Conservation (phyloP, 2,329 filamentous ascomycete species). For the Penicillium verrucosum region DNA sequence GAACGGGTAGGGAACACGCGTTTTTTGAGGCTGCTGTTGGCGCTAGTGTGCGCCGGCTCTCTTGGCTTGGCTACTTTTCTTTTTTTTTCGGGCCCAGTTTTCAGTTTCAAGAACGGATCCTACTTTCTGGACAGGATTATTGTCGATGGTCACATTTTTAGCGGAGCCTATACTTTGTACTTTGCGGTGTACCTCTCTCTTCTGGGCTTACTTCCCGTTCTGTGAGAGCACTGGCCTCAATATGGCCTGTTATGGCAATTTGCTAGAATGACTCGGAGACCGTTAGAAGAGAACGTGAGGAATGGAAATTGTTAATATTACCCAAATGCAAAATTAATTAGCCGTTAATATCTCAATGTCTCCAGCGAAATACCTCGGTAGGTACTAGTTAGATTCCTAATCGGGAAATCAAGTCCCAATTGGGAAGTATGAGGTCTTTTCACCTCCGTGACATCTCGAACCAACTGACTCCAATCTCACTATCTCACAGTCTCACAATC, state of each 20-base stretch:
- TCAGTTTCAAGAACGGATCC: conserved; percentile 10
- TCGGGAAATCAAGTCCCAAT: background rate
- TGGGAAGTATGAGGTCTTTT: background rate
- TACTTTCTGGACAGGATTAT: background rate
- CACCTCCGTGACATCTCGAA: background rate
- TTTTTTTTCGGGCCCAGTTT: background rate
- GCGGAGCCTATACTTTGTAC: conserved; percentile 6
- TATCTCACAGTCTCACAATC: background rate
- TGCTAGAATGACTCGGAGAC: background rate
- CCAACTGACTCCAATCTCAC: background rate
- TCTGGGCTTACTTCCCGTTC: background rate
- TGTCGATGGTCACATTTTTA: conserved; percentile 3
- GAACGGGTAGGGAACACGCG: conserved; percentile 23
- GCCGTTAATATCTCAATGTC: background rate
- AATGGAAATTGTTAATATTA: background rate
- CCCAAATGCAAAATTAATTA: background rate
- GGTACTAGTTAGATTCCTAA: background rate
- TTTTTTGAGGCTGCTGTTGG: conserved; percentile 17
- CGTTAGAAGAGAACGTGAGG: background rate
- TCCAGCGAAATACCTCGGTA: background rate
- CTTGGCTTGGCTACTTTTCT: conserved; percentile 13
- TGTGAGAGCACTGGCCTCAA: conserved; percentile 5
- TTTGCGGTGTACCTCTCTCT: background rate
- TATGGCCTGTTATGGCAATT: background rate
- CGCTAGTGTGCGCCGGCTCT: conserved; percentile 17